phyloP scores from a whole-genome alignment of 75 land plant genomes.

The Cunninghamia lanceolata region DNA sequence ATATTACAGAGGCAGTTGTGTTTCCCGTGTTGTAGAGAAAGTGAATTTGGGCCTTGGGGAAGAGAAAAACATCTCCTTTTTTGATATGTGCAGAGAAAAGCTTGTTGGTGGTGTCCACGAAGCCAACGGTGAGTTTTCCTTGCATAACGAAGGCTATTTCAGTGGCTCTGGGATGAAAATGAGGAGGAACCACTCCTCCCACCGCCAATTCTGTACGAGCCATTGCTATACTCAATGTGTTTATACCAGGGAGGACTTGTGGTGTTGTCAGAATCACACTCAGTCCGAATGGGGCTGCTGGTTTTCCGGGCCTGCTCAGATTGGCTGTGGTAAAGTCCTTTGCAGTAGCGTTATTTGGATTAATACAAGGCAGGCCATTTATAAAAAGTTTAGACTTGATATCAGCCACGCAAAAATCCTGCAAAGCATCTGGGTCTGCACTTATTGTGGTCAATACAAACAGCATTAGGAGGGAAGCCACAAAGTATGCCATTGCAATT shows the following conservation, averaged over 20 bases:
- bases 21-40: conserved; percentile 18
- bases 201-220: conserved; percentile 7
- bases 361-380: too few relatives aligned
- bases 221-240: conserved; percentile 13
- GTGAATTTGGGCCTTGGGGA: conserved; percentile 27
- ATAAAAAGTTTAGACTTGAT: too few relatives aligned
- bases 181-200: conserved; percentile 20
- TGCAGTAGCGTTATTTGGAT: too few relatives aligned
- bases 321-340: too few relatives aligned
- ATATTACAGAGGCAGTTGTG: neutral
- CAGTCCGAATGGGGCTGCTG: too few relatives aligned
- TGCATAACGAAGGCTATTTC: conserved; percentile 17
- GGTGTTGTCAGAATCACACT: too few relatives aligned
- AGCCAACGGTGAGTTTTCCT: conserved; percentile 22
- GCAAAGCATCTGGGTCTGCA: too few relatives aligned
- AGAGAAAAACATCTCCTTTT: conserved; percentile 25
- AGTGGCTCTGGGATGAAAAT: conserved; percentile 25
- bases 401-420: too few relatives aligned
- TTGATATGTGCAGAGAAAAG: conserved; percentile 7
- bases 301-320: too few relatives aligned
- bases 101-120: conserved; percentile 19
- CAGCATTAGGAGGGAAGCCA: too few relatives aligned
- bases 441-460: too few relatives aligned
- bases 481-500: too few relatives aligned
- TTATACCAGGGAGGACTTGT: conserved; percentile 8